Percentiles rank a stretch among this genome's conserved stretches.
These are phyloP conservation scores for Colletotrichum camelliae DNA, from an alignment of 2,329 filamentous ascomycete species.

Conservation along the genomic window DNA sequence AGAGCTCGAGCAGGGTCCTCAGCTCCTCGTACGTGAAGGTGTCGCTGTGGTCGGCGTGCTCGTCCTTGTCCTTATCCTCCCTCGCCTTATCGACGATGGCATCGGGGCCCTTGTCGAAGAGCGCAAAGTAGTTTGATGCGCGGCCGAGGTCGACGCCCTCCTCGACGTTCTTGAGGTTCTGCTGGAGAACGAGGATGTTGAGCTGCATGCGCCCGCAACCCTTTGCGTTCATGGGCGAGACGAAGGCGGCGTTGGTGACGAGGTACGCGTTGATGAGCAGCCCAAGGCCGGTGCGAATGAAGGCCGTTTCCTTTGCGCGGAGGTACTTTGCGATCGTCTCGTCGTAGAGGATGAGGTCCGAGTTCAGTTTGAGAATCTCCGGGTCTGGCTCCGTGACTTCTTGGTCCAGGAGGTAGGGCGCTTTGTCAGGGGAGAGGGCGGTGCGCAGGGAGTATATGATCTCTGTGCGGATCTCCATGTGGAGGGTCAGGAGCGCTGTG, in stretches of 20 bases:
- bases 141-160: conserved; percentile 67
- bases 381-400: conserved; percentile 80
- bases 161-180: conserved; percentile 95
- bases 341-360: conserved; percentile 85
- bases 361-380: conserved; percentile 81
- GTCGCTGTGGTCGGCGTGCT: conserved; percentile 37
- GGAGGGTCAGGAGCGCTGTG: conserved; percentile 82
- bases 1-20: conserved; percentile 69
- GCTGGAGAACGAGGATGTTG: conserved; percentile 93
- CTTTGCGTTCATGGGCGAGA: conserved; percentile 82
- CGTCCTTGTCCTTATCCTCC: conserved; percentile 60
- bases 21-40: conserved; percentile 70
- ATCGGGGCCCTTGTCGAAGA: conserved; percentile 71
- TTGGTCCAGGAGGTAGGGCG: conserved; percentile 70
- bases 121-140: conserved; percentile 70
- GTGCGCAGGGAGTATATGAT: conserved; percentile 79
- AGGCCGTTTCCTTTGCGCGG: conserved; percentile 71
- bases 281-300: conserved; percentile 79
- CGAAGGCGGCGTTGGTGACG: conserved; percentile 71
- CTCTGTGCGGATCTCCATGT: conserved; percentile 87
- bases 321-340: conserved; percentile 79
- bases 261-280: conserved; percentile 81
- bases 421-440: conserved; percentile 64
- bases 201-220: conserved; percentile 89
- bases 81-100: conserved; percentile 68